Conservation (phyloP, 148 eudicot species). For the Vaccinium vitisidaea region DNA sequence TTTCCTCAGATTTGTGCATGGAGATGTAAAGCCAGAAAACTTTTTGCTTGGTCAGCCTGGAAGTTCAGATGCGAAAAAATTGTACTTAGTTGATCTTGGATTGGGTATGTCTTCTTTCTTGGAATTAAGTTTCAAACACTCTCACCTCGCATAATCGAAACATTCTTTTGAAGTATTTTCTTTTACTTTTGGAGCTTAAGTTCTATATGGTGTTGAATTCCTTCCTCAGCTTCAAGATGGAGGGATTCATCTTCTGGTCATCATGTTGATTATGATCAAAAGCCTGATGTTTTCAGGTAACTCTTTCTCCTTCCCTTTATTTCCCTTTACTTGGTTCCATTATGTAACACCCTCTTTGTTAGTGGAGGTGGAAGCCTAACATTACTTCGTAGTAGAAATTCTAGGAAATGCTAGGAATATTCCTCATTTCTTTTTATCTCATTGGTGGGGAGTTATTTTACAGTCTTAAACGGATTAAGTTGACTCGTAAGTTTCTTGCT, state of each 20-base stretch:
- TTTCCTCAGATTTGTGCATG: constrained; percentile 54
- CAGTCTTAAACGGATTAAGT: not conserved
- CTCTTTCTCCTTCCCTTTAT: not conserved
- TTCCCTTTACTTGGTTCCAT: not conserved
- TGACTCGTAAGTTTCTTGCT: not conserved
- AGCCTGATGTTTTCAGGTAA: constrained; percentile 57
- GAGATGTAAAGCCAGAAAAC: constrained; percentile 65
- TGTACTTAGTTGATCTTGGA: constrained; percentile 60
- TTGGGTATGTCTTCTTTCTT: constrained; percentile 36
- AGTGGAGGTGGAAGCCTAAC: not conserved
- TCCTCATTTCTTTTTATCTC: not conserved
- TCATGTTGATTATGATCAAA: constrained; percentile 56
- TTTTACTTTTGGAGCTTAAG: not conserved
- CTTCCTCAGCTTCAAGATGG: constrained; percentile 46
- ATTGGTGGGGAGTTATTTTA: not conserved
- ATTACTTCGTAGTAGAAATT: not conserved
- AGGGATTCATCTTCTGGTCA: constrained; percentile 37
- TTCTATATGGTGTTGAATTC: constrained; percentile 9
- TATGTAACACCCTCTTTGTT: not conserved
- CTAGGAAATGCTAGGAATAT: not conserved
- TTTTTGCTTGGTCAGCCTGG: constrained; percentile 64
- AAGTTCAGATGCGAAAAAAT: constrained; percentile 41
- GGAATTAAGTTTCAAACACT: not conserved
- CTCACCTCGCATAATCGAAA: not conserved
- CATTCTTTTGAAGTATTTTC: constrained; percentile 6